A percentile compares a stretch with the other conserved stretches of the same genome.
These are phyloP conservation scores for Verticillium isaacii DNA, from an alignment of 2,329 filamentous ascomycete species.

Conservation along the genomic window DNA sequence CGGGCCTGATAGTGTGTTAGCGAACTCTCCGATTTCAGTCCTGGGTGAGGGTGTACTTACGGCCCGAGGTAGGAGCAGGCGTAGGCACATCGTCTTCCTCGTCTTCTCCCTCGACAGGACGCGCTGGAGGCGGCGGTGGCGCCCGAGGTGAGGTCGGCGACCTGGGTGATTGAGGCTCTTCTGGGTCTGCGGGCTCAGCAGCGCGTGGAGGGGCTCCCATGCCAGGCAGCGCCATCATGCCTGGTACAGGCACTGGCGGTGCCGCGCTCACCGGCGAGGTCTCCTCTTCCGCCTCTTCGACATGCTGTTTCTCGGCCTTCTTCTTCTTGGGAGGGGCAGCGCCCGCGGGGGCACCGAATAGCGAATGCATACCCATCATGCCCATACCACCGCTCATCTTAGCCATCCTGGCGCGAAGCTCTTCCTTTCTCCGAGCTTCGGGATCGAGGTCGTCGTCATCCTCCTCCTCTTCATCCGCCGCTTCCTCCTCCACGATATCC, in stretches of 20 bases:
- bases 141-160: constrained; percentile 33
- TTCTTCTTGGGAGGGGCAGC: constrained; percentile 49
- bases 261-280: constrained; percentile 37
- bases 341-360: constrained; percentile 62
- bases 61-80: constrained; percentile 3
- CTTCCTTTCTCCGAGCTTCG: constrained; percentile 78
- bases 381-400: constrained; percentile 98
- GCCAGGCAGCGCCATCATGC: constrained; percentile 61
- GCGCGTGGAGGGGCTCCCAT: constrained; percentile 56
- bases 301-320: constrained; percentile 29
- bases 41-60: constrained; percentile 6
- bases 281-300: constrained; percentile 40
- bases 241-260: constrained; percentile 52
- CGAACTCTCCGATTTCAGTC: constrained; percentile 5
- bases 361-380: constrained; percentile 96
- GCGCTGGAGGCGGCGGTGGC: constrained; percentile 30
- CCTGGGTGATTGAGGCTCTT: constrained; percentile 35
- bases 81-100: constrained; percentile 26
- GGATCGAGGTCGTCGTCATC: constrained; percentile 85
- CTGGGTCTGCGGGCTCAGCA: constrained; percentile 39
- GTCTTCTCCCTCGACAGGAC: constrained; percentile 50
- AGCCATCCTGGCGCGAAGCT: constrained; percentile 91
- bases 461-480: constrained; percentile 60
- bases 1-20: constrained; percentile 26
- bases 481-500: constrained; percentile 43